Evolutionary conservation across 129 eudicot genomes (phyloP).

Genomic region (Smallanthus sonchifolius): DNA sequence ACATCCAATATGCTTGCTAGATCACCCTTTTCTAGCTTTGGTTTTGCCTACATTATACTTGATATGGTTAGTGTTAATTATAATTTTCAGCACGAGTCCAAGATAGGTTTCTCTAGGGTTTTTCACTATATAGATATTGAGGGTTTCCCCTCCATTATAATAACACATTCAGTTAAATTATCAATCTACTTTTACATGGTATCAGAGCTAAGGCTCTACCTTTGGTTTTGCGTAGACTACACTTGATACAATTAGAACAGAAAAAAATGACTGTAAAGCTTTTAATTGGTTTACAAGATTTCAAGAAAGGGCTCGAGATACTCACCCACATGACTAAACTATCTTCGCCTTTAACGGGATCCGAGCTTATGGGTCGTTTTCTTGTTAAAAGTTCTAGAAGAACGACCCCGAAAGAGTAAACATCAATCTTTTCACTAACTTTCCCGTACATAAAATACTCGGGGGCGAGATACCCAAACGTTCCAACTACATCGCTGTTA

Average conservation of each 20-base stretch:
- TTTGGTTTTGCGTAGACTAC: constrained; percentile 73
- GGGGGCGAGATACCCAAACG: constrained; percentile 96
- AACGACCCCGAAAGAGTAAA: constrained; percentile 93
- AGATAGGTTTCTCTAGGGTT: too few relatives aligned
- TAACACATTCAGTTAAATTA: too few relatives aligned
- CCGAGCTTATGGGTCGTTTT: constrained; percentile 64
- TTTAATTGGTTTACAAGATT: background rate
- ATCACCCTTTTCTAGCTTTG: constrained; percentile 68
- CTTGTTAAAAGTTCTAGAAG: constrained; percentile 80
- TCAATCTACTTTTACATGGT: too few relatives aligned
- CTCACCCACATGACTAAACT: constrained; percentile 99
- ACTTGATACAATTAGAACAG: background rate
- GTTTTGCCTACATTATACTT: constrained; percentile 63
- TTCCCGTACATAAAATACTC: constrained; percentile 99
- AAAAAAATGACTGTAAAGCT: background rate
- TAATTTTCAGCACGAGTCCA: too few relatives aligned
- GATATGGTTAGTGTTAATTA: too few relatives aligned
- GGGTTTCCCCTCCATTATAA: too few relatives aligned
- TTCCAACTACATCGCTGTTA: constrained; percentile 79
- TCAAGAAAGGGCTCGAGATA: background rate
- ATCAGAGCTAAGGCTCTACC: constrained; percentile 23
- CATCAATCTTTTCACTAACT: constrained; percentile 90
- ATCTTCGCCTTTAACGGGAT: constrained; percentile 68
- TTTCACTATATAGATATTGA: too few relatives aligned
- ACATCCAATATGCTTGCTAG: constrained; percentile 64